phyloP scores from a whole-genome alignment of 768 basidiomycete genomes.

The Lyophyllum decastes region DNA sequence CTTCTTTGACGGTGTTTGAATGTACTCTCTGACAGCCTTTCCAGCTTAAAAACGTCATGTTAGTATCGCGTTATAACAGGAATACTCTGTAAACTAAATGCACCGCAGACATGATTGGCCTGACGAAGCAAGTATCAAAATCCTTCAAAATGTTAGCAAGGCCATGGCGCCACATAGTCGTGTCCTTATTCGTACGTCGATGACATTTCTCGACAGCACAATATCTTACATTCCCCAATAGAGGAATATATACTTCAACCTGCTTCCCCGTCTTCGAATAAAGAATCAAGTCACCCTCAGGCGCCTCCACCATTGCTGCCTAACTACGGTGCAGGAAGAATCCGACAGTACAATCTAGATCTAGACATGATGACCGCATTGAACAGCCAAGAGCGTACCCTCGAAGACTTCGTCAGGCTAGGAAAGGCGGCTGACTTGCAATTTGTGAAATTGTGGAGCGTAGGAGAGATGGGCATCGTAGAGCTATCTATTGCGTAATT shows the following conservation, averaged over 20 bases:
- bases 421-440: conserved; percentile 32
- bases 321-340: conserved; percentile 45
- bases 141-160: conserved; percentile 34
- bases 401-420: conserved; percentile 39
- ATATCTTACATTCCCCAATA: conserved; percentile 6
- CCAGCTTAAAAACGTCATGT: neutral
- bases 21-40: neutral
- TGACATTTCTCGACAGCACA: neutral
- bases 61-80: neutral
- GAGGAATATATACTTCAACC: conserved; percentile 38
- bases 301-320: conserved; percentile 49
- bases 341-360: conserved; percentile 44
- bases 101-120: conserved; percentile 42
- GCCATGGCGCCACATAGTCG: conserved; percentile 36
- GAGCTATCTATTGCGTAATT: conserved; percentile 21
- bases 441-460: conserved; percentile 38
- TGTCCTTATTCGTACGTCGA: conserved; percentile 30
- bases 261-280: conserved; percentile 14
- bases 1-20: neutral
- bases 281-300: conserved; percentile 15
- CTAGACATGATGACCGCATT: conserved; percentile 43
- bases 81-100: neutral
- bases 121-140: conserved; percentile 31
- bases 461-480: conserved; percentile 33
- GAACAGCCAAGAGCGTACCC: conserved; percentile 42